Percentiles rank a stretch among this genome's conserved stretches.
These are phyloP conservation scores for Aegilops sharonensis DNA, from an alignment of 176 grass and related monocot species.

Conservation along the genomic window DNA sequence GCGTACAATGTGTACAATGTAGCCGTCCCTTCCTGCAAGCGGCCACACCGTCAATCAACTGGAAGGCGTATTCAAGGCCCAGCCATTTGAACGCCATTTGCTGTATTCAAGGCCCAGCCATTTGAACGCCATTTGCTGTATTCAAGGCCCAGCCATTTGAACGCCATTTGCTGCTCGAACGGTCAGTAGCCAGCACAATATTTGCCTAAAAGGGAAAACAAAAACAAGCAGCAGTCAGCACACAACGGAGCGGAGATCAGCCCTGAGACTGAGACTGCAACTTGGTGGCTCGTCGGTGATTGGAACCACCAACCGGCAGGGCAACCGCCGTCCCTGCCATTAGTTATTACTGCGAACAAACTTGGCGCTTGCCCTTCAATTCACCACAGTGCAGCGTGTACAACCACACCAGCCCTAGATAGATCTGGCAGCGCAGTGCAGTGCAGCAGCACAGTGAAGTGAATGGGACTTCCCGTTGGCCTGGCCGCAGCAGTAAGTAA, in stretches of 20 bases:
- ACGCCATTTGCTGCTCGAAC: background rate
- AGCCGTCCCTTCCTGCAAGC: background rate
- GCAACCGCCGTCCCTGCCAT: conserved; percentile 5
- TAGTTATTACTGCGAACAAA: background rate
- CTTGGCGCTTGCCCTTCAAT: conserved; percentile 32
- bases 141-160: background rate
- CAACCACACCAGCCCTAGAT: conserved; percentile 4
- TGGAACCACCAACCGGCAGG: conserved; percentile 23
- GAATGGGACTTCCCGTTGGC: conserved; percentile 30
- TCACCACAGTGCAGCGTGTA: conserved; percentile 18
- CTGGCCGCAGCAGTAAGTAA: background rate
- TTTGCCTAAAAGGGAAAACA: background rate
- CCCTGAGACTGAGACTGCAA: background rate
- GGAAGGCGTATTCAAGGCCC: background rate
- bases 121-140: no score
- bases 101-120: background rate
- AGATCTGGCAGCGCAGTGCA: conserved; percentile 5
- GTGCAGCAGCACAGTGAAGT: background rate
- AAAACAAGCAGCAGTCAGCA: background rate
- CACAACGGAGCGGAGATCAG: background rate
- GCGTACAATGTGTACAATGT: background rate
- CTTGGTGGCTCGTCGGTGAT: background rate
- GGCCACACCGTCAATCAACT: background rate
- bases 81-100: no score
- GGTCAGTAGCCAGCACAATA: background rate